A percentile compares a stretch with the other conserved stretches of the same genome.
Conservation (phyloP, 1,139 yeast genomes). For the Kodamaea fungicola region DNA sequence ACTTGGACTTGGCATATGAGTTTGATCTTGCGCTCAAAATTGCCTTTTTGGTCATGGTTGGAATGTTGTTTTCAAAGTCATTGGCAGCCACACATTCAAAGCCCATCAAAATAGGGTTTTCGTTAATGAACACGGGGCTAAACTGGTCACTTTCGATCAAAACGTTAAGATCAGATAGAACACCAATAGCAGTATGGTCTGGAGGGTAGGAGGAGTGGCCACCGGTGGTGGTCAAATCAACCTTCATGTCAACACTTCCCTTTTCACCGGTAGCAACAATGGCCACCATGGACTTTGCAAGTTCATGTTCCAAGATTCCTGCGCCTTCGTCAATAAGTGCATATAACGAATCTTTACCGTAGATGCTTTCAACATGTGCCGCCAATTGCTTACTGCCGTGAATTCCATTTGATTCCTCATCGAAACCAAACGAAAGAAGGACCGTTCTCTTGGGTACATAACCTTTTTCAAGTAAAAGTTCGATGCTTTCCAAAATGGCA, state of each 20-base stretch:
- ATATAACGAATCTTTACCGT: conserved; percentile 39
- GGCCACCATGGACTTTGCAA: conserved; percentile 48
- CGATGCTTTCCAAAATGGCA: conserved; percentile 41
- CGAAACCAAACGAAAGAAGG: conserved; percentile 46
- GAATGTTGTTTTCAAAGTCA: conserved; percentile 41
- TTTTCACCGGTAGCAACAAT: conserved; percentile 53
- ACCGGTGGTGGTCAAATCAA: conserved; percentile 42
- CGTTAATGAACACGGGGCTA: conserved; percentile 31
- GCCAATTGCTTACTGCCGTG: conserved; percentile 31
- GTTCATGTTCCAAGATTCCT: conserved; percentile 22
- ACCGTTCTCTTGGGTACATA: conserved; percentile 42
- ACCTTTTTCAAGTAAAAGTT: conserved; percentile 33
- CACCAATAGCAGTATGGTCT: conserved; percentile 45
- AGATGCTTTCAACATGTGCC: conserved; percentile 25
- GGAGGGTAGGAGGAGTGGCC: conserved; percentile 52
- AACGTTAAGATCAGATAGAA: conserved; percentile 37
- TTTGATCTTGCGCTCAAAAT: conserved; percentile 23
- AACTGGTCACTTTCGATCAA: conserved; percentile 36
- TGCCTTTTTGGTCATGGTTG: conserved; percentile 36
- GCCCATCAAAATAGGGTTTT: conserved; percentile 39
- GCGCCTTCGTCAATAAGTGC: conserved; percentile 48
- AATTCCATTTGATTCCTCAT: conserved; percentile 43
- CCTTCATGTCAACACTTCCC: conserved; percentile 37
- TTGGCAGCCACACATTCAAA: conserved; percentile 45
- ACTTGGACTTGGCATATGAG: too few species aligned